phyloP scores from a whole-genome alignment of 306 rosid species.

The Rosa chinensis region DNA sequence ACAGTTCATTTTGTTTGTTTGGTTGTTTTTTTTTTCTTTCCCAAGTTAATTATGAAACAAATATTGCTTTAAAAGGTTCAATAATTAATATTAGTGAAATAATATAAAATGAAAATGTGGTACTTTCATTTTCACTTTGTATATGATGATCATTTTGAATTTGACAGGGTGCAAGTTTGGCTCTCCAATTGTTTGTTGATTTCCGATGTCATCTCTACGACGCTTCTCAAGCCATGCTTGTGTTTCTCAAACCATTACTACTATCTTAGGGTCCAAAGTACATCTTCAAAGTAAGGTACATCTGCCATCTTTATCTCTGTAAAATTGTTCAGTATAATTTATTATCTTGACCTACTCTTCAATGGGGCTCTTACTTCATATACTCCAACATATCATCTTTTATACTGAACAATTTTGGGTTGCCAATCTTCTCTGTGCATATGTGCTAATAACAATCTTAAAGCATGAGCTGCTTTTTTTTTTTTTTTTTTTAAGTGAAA shows the following conservation, averaged over 20 bases:
- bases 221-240: not conserved
- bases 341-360: not conserved
- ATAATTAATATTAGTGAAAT: not conserved
- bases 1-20: not conserved
- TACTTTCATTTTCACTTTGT: not conserved
- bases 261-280: not conserved
- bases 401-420: not conserved
- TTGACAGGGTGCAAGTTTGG: not conserved
- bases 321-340: not conserved
- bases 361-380: not conserved
- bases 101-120: not conserved
- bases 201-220: not conserved
- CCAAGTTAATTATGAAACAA: not conserved
- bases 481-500: not conserved
- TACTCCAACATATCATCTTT: not conserved
- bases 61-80: not conserved
- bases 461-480: not conserved
- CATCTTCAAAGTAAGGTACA: slow-evolving; percentile 10
- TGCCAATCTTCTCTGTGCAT: no score
- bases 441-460: not conserved
- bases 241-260: not conserved
- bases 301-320: not conserved
- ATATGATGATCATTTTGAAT: not conserved
- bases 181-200: not conserved
- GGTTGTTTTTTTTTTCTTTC: not conserved